phyloP scores from a whole-genome alignment of 129 eudicot genomes.

The Saposhnikovia divaricata region DNA sequence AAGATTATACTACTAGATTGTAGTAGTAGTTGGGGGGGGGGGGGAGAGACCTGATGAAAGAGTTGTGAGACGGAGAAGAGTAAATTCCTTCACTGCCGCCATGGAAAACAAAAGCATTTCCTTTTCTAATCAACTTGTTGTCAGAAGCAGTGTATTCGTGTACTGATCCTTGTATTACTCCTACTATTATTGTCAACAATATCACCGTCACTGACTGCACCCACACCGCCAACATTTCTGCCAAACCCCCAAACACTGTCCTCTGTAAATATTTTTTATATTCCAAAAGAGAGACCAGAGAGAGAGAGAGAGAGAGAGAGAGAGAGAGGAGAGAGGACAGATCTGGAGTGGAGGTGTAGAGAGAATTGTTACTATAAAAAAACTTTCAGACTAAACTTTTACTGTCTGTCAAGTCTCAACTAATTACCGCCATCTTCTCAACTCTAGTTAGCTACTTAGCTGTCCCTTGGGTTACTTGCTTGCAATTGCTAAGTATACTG shows the following conservation, averaged over 20 bases:
- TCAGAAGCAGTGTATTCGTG: slow-evolving; percentile 52
- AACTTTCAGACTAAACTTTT: too few species aligned
- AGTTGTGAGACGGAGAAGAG: slow-evolving; percentile 47
- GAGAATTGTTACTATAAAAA: too few species aligned
- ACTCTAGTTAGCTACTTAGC: not conserved
- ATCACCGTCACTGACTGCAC: slow-evolving; percentile 34
- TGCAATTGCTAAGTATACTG: too few species aligned
- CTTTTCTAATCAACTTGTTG: slow-evolving; percentile 52
- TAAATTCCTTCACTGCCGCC: slow-evolving; percentile 97
- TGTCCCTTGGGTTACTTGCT: too few species aligned
- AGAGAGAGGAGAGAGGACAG: slow-evolving; percentile 16
- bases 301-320: not conserved
- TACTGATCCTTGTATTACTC: slow-evolving; percentile 53
- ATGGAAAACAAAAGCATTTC: slow-evolving; percentile 82
- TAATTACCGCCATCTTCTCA: not conserved
- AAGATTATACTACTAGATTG: too few species aligned
- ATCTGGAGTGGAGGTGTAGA: too few species aligned
- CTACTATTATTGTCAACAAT: not conserved
- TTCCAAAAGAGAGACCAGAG: not conserved
- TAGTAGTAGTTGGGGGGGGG: not conserved
- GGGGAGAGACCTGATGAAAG: slow-evolving; percentile 56
- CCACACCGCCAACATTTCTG: slow-evolving; percentile 6
- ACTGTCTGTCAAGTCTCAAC: too few species aligned
- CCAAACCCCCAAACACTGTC: not conserved
- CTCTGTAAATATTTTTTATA: too few species aligned